Conservation (phyloP, 106 monocot genomes). For the Apostasia ramifera region DNA sequence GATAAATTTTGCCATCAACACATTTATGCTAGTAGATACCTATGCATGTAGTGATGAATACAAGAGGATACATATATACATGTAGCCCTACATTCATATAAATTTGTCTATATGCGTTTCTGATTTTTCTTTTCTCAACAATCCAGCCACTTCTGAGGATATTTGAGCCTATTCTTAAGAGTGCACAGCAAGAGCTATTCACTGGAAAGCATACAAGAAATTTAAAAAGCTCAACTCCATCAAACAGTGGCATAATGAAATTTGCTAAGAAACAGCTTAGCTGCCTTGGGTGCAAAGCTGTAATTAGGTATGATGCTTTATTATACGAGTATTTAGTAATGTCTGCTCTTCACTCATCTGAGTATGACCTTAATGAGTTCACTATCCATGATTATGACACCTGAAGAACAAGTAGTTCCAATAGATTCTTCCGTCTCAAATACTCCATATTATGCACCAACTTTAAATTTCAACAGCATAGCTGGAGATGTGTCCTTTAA, state of each 20-base stretch:
- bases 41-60: too few species aligned
- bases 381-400: too few species aligned
- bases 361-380: too few species aligned
- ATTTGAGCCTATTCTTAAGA: conserved; percentile 98
- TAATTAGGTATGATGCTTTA: conserved; percentile 53
- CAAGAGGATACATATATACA: neutral
- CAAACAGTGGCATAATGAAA: conserved; percentile 96
- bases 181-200: conserved; percentile 91
- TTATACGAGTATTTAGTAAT: neutral
- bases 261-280: conserved; percentile 85
- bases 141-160: conserved; percentile 91
- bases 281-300: conserved; percentile 90
- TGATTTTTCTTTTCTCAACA: neutral
- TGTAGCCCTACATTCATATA: neutral
- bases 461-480: too few species aligned
- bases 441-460: too few species aligned
- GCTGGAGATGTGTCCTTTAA: too few species aligned
- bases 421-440: too few species aligned
- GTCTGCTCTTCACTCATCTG: neutral
- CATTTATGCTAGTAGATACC: too few species aligned
- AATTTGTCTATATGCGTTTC: neutral
- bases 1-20: too few species aligned
- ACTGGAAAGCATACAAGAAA: conserved; percentile 97
- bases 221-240: conserved; percentile 91
- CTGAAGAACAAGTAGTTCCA: too few species aligned